phyloP scores from a whole-genome alignment of 805 yeast species.

The Pichia cabralensis region DNA sequence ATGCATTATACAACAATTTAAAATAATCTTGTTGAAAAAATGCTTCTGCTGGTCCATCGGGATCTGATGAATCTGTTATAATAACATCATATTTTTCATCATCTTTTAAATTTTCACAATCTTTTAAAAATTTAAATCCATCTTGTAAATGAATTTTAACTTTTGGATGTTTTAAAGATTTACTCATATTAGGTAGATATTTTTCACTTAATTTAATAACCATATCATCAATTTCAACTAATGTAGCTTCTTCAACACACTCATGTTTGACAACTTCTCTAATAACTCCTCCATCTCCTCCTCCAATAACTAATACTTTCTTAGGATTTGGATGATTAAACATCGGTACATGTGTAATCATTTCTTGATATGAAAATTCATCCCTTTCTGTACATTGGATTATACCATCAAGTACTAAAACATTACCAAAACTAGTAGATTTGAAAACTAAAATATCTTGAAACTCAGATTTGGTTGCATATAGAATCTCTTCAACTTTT shows the following conservation, averaged over 20 bases:
- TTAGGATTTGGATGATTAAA: constrained; percentile 69
- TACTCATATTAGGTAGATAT: constrained; percentile 71
- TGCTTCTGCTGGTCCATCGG: constrained; percentile 88
- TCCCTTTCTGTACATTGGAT: constrained; percentile 88
- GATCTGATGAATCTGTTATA: constrained; percentile 88
- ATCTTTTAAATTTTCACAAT: constrained; percentile 25
- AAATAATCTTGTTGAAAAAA: constrained; percentile 76
- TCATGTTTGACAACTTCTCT: constrained; percentile 71
- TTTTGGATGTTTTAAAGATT: constrained; percentile 50
- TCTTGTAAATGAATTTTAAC: constrained; percentile 64
- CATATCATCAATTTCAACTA: constrained; percentile 84
- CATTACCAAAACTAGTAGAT: constrained; percentile 73
- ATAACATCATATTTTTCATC: constrained; percentile 63
- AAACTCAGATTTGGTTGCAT: constrained; percentile 56
- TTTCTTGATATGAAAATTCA: constrained; percentile 90
- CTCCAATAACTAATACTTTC: constrained; percentile 80
- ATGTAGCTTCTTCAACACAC: constrained; percentile 50
- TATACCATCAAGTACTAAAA: constrained; percentile 80
- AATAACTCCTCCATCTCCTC: constrained; percentile 93
- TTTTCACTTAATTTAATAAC: constrained; percentile 65
- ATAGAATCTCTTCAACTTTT: constrained; percentile 52
- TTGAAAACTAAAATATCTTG: constrained; percentile 79
- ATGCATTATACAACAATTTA: constrained; percentile 51
- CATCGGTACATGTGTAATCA: constrained; percentile 77
- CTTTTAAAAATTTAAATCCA: constrained; percentile 69